These are phyloP conservation scores for Microdochium bolleyi DNA, from an alignment of 2,329 filamentous ascomycete genomes.

Conservation along the genomic window DNA sequence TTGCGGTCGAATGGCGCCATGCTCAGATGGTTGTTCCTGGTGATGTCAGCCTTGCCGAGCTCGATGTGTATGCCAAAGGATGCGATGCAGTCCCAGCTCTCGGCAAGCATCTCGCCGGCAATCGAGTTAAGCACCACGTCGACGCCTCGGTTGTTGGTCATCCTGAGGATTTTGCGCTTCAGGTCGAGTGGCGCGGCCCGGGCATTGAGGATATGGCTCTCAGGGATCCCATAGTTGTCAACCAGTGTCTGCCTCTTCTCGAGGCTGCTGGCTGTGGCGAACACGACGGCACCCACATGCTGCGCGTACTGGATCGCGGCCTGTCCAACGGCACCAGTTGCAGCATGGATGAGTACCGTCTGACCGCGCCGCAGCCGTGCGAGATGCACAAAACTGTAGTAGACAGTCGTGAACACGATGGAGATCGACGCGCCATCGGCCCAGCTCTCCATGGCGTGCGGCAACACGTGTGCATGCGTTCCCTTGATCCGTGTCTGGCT, in stretches of 20 bases:
- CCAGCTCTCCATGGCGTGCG: constrained; percentile 10
- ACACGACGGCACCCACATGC: constrained; percentile 14
- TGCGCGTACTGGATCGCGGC: constrained; percentile 11
- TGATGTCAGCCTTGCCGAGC: constrained; percentile 24
- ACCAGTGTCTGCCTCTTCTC: constrained; percentile 22
- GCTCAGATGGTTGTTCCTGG: constrained; percentile 23
- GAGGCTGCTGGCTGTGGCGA: constrained; percentile 20
- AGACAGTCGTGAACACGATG: constrained; percentile 16
- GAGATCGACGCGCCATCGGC: constrained; percentile 16
- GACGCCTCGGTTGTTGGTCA: constrained; percentile 20
- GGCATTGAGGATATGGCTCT: constrained; percentile 22
- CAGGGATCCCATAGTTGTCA: constrained; percentile 18
- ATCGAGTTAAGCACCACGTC: constrained; percentile 24
- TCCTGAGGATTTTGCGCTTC: constrained; percentile 14
- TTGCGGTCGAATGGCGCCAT: constrained; percentile 27
- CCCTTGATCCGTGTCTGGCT: constrained; percentile 1
- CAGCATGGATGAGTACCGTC: constrained; percentile 14
- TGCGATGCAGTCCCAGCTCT: constrained; percentile 25
- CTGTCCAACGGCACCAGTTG: constrained; percentile 11
- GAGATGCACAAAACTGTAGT: constrained; percentile 14
- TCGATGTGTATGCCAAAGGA: constrained; percentile 26
- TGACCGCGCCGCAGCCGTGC: constrained; percentile 14
- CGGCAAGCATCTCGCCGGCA: constrained; percentile 18
- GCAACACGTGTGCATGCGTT: constrained; percentile 12
- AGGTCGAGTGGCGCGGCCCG: constrained; percentile 16